Evolutionary conservation across 257 asterid species (phyloP), one percentile per base, ranked within the genome.

Genomic region (Capsicum baccatum): DNA sequence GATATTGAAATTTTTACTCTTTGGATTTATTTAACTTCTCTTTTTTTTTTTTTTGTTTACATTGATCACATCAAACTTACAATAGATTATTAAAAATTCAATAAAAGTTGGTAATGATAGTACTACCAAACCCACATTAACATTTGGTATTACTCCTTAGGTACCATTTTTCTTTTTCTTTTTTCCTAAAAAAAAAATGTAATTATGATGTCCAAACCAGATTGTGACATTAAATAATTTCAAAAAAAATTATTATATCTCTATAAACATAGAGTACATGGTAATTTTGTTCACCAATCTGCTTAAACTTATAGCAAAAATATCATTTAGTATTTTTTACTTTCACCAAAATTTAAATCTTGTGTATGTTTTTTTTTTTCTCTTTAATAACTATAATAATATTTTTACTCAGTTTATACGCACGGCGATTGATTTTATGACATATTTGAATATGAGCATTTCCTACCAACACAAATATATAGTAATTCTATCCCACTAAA

Each of bases 51-150:
- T 2, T 52, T 4, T 26, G 26, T 26, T 26, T 44, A 50, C 8
- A 39, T 26, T 52, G 7, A 52, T 78, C 50, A 54, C 82, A 8
- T 17, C 64, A 78, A 78, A 78, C 26, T 39, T 54, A 54, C 64
- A 8, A 74, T 54, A 7, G 50, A 76, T 9, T 2, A 78, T 57
- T 9, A 78, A 76, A 55, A 78, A 8, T 26, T 78, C 64, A 54
- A 54, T 15, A 15, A 13, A 67, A 78, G 82, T 78, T 26, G 82
- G 82, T 78, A 78, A 9, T 26, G 15, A 52, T 52, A 26, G 64
- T 78, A 54, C 26, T 55, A 78, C 64, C 82, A 52, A 78, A 52
- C 64, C 82, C 48, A 78, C 64, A 76, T 13, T 52, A 76, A 54
- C 39, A 52, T 55, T 76, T 50, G 44, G 14, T 21, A 52, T 62